Evolutionary conservation across 768 basidiomycete genomes (phyloP).

Genomic region (Brasilioporus rufonigricans): DNA sequence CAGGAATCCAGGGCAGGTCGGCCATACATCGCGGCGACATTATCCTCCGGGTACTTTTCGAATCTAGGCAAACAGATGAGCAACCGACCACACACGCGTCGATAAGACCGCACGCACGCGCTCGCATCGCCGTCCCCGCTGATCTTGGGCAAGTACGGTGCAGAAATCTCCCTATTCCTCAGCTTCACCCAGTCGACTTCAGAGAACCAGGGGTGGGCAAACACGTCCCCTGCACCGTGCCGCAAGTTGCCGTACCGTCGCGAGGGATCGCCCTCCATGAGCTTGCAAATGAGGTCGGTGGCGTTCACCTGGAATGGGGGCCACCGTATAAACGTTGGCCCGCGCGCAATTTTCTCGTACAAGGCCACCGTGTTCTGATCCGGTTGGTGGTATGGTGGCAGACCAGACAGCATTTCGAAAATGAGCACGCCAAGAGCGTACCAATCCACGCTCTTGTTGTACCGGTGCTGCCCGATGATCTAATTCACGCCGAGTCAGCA

Average conservation of each 20-base stretch:
- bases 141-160: slow-evolving; percentile 93
- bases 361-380: slow-evolving; percentile 82
- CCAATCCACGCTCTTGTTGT: slow-evolving; percentile 98
- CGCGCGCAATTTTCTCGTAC: slow-evolving; percentile 87
- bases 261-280: slow-evolving; percentile 87
- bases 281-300: slow-evolving; percentile 83
- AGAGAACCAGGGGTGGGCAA: slow-evolving; percentile 89
- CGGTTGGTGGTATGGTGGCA: slow-evolving; percentile 89
- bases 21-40: slow-evolving; percentile 61
- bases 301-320: slow-evolving; percentile 75
- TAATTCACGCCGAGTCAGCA: slow-evolving; percentile 28
- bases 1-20: slow-evolving; percentile 53
- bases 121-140: slow-evolving; percentile 92
- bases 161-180: slow-evolving; percentile 80
- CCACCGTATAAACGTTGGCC: slow-evolving; percentile 74
- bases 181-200: slow-evolving; percentile 92
- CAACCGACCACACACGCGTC: neutral
- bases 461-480: slow-evolving; percentile 80
- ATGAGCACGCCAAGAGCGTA: slow-evolving; percentile 97
- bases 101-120: slow-evolving; percentile 58
- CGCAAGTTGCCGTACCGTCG: slow-evolving; percentile 88
- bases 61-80: slow-evolving; percentile 44
- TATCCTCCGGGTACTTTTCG: slow-evolving; percentile 76
- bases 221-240: slow-evolving; percentile 88
- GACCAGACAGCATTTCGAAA: slow-evolving; percentile 96